Evolutionary conservation across 345 rosid genomes (phyloP).

Genomic region (Pugionium dolabratum): DNA sequence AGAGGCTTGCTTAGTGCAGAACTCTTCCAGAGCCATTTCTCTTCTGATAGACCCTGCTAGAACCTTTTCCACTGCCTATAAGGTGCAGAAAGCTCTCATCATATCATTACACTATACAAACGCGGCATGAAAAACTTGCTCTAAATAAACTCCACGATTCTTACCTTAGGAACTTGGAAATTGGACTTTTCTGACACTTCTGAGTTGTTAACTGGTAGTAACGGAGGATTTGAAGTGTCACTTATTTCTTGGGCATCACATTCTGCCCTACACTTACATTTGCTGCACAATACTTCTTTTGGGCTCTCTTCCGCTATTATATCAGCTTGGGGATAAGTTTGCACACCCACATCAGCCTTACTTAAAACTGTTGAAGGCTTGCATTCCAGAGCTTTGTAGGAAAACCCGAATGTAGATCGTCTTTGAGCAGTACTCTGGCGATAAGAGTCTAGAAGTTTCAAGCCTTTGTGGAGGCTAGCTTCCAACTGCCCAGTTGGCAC

Average conservation of each 20-base stretch:
- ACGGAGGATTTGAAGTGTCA: conserved; percentile 58
- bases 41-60: conserved; percentile 90
- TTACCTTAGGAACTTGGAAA: conserved; percentile 81
- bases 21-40: conserved; percentile 94
- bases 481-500: conserved; percentile 73
- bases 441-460: conserved; percentile 75
- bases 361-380: conserved; percentile 47
- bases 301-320: conserved; percentile 44
- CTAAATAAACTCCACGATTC: conserved; percentile 25
- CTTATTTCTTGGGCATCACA: conserved; percentile 49
- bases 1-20: conserved; percentile 71
- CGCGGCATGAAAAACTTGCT: conserved; percentile 6
- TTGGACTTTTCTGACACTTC: conserved; percentile 61
- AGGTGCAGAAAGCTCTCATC: conserved; percentile 26
- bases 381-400: conserved; percentile 58
- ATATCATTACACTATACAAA: conserved; percentile 13
- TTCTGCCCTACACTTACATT: conserved; percentile 54
- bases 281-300: conserved; percentile 54
- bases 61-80: conserved; percentile 92
- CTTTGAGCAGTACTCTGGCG: conserved; percentile 73
- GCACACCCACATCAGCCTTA: conserved; percentile 86
- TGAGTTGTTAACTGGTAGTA: conserved; percentile 59
- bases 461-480: conserved; percentile 95
- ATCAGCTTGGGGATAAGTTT: conserved; percentile 59
- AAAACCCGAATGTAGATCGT: conserved; percentile 71